Conservation (phyloP, 805 yeast genomes). For the Priceomyces carsonii region DNA sequence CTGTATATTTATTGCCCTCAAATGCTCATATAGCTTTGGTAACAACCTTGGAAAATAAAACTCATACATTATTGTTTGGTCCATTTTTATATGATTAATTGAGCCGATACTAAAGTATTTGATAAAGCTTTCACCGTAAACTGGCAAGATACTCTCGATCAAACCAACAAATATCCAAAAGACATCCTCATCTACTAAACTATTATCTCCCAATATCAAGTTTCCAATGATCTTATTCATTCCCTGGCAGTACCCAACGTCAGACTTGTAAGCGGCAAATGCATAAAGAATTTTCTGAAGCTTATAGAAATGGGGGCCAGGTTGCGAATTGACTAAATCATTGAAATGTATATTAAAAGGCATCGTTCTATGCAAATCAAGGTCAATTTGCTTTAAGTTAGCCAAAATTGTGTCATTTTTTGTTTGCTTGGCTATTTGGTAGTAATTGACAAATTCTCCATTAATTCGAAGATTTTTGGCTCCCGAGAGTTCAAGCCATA, state of each 20-base stretch:
- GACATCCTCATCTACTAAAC: constrained; percentile 42
- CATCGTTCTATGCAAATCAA: constrained; percentile 57
- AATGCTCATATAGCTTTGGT: constrained; percentile 42
- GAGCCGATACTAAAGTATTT: constrained; percentile 17
- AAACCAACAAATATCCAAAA: constrained; percentile 54
- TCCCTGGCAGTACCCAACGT: constrained; percentile 60
- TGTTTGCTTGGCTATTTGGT: constrained; percentile 13
- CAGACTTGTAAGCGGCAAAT: constrained; percentile 46
- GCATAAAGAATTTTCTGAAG: constrained; percentile 50
- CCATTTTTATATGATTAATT: constrained; percentile 33
- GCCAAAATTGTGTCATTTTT: constrained; percentile 19
- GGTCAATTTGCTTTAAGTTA: constrained; percentile 49
- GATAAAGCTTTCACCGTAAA: constrained; percentile 30
- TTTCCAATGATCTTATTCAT: constrained; percentile 62
- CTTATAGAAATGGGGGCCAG: constrained; percentile 55
- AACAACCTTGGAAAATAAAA: constrained; percentile 32
- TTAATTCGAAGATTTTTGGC: constrained; percentile 45
- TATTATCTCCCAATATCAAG: constrained; percentile 34
- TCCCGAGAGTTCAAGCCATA: constrained; percentile 59
- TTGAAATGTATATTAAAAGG: constrained; percentile 53
- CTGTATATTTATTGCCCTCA: constrained; percentile 36
- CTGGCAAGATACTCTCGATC: constrained; percentile 50
- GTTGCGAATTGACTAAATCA: constrained; percentile 34
- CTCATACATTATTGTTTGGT: constrained; percentile 36
- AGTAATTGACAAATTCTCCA: constrained; percentile 44